These are phyloP conservation scores for Bisporella sp. DNA, from an alignment of 2,329 filamentous ascomycete genomes.

Conservation along the genomic window DNA sequence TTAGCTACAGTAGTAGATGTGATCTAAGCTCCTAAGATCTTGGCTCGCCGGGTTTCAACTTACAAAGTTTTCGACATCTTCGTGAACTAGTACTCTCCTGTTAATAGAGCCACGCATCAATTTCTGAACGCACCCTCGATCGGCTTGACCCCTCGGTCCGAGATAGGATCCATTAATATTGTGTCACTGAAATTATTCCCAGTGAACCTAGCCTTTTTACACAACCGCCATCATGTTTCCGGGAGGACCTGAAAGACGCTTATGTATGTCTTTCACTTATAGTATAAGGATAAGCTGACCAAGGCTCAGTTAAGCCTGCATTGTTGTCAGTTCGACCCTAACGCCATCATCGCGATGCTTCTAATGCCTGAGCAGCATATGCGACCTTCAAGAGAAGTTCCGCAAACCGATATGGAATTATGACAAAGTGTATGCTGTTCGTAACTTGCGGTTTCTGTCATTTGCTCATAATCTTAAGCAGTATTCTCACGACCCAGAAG, in stretches of 20 bases:
- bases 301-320: conserved; percentile 13
- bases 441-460: not conserved
- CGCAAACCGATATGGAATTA: conserved; percentile 77
- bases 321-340: conserved; percentile 12
- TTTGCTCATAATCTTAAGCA: conserved; percentile 25
- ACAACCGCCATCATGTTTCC: not conserved
- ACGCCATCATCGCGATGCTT: not conserved
- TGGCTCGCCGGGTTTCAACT: too few species aligned
- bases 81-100: too few species aligned
- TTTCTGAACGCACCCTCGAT: not conserved
- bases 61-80: too few species aligned
- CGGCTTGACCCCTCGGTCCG: not conserved
- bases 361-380: conserved; percentile 55
- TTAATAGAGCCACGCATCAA: not conserved
- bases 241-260: not conserved
- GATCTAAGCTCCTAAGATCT: too few species aligned
- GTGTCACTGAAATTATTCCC: too few species aligned
- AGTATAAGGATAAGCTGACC: not conserved
- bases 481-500: conserved; percentile 60
- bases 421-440: conserved; percentile 59
- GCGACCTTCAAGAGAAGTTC: conserved; percentile 94
- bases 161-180: too few species aligned
- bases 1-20: too few species aligned
- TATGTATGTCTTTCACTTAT: not conserved
- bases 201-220: too few species aligned